Conservation (phyloP, 2,329 filamentous ascomycete species). For the Claviceps sp. region DNA sequence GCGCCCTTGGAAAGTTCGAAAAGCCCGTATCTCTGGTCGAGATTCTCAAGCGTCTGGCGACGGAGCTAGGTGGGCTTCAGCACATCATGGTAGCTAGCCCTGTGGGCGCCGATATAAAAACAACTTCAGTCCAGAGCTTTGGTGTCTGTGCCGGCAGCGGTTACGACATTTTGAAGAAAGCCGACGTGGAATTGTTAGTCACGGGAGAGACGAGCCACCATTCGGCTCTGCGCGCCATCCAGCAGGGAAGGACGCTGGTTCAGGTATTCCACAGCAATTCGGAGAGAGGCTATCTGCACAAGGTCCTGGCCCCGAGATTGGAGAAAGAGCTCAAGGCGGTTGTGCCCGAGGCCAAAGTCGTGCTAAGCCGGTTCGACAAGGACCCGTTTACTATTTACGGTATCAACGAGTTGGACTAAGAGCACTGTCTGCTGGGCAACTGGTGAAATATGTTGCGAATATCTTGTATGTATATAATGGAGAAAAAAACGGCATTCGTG, state of each 20-base stretch:
- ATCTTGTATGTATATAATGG: not conserved
- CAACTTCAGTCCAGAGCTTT: slow-evolving; percentile 47
- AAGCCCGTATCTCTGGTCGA: slow-evolving; percentile 24
- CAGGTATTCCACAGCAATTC: slow-evolving; percentile 89
- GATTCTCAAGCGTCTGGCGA: slow-evolving; percentile 43
- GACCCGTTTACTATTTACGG: slow-evolving; percentile 79
- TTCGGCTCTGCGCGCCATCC: slow-evolving; percentile 73
- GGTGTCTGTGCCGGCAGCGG: slow-evolving; percentile 88
- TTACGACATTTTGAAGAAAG: slow-evolving; percentile 56
- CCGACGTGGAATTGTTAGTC: slow-evolving; percentile 67
- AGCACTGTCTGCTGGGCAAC: not conserved
- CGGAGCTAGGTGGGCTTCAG: slow-evolving; percentile 51
- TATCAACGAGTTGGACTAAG: slow-evolving; percentile 23
- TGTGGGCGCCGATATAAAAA: slow-evolving; percentile 30
- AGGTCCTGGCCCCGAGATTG: slow-evolving; percentile 56
- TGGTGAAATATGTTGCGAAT: not conserved
- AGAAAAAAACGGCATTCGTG: not conserved
- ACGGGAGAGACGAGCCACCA: slow-evolving; percentile 93
- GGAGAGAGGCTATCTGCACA: slow-evolving; percentile 67
- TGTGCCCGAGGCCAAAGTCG: slow-evolving; percentile 41
- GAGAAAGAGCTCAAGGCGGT: slow-evolving; percentile 41
- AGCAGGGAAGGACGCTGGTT: slow-evolving; percentile 70
- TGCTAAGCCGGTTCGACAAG: slow-evolving; percentile 65
- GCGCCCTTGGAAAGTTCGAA: slow-evolving; percentile 32
- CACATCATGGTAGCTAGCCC: slow-evolving; percentile 37